Evolutionary conservation across 768 basidiomycete genomes (phyloP).

Genomic region (Auriculariales sp.): DNA sequence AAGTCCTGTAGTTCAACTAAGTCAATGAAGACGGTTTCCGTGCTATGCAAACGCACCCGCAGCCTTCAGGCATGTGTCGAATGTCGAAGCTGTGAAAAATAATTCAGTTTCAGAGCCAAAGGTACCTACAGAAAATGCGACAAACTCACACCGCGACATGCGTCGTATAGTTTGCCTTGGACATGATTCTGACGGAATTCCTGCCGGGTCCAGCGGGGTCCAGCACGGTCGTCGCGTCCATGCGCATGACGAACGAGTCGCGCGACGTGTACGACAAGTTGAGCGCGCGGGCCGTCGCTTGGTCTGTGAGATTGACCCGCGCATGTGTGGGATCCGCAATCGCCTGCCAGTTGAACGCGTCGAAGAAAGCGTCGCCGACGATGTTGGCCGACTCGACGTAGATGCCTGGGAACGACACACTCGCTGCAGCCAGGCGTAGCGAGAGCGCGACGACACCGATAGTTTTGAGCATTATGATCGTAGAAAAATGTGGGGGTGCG

Average conservation of each 20-base stretch:
- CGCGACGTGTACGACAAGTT: constrained; percentile 45
- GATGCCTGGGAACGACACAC: background rate
- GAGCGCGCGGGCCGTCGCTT: constrained; percentile 31
- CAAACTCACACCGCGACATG: constrained; percentile 38
- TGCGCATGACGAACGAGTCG: constrained; percentile 39
- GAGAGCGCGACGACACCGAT: no score
- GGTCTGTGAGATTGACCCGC: constrained; percentile 24
- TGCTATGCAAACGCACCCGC: constrained; percentile 24
- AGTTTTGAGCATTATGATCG: no score
- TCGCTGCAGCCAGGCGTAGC: no score
- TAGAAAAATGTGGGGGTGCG: no score
- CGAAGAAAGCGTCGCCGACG: constrained; percentile 32
- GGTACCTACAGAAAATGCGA: constrained; percentile 5
- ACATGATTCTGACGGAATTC: constrained; percentile 40
- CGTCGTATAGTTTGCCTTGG: constrained; percentile 36
- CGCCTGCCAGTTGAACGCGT: constrained; percentile 32
- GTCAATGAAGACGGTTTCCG: background rate
- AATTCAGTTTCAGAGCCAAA: constrained; percentile 2
- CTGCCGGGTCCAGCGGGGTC: constrained; percentile 35
- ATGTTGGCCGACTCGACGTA: constrained; percentile 23
- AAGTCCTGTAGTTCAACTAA: constrained; percentile 15
- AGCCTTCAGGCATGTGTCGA: constrained; percentile 47
- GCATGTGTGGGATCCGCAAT: constrained; percentile 52
- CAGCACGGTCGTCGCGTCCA: constrained; percentile 35
- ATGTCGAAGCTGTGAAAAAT: constrained; percentile 26